Evolutionary conservation across 139 green algal genomes (phyloP).

Genomic region (Closterium sp.): DNA sequence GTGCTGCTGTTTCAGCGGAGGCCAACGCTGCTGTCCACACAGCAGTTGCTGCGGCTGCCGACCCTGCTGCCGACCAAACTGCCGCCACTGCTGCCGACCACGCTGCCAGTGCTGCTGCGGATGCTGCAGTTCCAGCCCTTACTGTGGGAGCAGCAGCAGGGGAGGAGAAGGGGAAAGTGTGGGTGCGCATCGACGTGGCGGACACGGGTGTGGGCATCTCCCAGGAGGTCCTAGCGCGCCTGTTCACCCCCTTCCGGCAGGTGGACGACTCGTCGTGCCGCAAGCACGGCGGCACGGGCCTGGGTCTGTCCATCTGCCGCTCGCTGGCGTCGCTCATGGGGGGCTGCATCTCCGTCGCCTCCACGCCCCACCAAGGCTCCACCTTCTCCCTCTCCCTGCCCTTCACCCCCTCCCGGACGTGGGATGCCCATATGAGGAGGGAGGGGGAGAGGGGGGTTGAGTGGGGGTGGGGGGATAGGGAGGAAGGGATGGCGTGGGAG

Average conservation of each 20-base stretch:
- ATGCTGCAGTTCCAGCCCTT: no score
- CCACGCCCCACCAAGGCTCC: not conserved
- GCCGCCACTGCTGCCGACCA: no score
- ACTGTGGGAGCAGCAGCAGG: no score
- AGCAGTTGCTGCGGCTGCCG: no score
- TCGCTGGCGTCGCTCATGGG: constrained; percentile 6
- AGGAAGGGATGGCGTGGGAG: not conserved
- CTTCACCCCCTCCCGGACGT: not conserved
- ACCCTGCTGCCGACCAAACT: no score
- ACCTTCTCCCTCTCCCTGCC: constrained; percentile 1
- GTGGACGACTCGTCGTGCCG: constrained; percentile 66
- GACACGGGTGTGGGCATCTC: constrained; percentile 70
- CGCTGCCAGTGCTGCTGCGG: not conserved
- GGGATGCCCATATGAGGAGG: not conserved
- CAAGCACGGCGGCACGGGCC: constrained; percentile 70
- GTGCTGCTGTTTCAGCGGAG: no score
- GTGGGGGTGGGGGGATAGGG: not conserved
- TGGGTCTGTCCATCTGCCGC: constrained; percentile 58
- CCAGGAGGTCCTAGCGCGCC: not conserved
- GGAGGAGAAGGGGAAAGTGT: not conserved
- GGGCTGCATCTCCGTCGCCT: not conserved
- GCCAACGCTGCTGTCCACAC: no score
- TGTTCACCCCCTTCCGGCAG: constrained; percentile 58
- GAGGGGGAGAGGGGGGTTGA: not conserved
- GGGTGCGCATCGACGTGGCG: constrained; percentile 30